phyloP scores from a whole-genome alignment of 305 asterid species.

The Rubia tinctorum region DNA sequence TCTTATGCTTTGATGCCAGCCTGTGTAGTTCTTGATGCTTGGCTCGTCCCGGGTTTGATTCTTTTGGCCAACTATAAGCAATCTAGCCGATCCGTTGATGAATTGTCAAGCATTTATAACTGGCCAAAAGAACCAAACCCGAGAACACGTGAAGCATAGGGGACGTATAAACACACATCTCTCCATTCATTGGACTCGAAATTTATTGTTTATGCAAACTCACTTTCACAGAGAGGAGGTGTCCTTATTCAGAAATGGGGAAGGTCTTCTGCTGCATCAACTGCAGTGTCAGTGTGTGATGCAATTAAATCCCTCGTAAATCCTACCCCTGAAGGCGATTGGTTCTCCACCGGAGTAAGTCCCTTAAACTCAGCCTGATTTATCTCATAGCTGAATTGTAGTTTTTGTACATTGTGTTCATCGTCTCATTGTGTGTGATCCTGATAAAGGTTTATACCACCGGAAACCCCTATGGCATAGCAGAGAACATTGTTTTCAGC shows the following conservation, averaged over 20 bases:
- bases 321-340: slow-evolving; percentile 93
- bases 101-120: no score
- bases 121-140: no score
- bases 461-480: slow-evolving; percentile 92
- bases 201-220: slow-evolving; percentile 8
- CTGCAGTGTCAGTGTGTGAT: slow-evolving; percentile 88
- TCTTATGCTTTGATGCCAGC: no score
- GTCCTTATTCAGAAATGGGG: slow-evolving; percentile 97
- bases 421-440: background rate
- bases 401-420: background rate
- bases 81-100: no score
- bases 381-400: background rate
- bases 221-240: slow-evolving; percentile 86
- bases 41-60: no score
- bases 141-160: background rate
- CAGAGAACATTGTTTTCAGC: slow-evolving; percentile 88
- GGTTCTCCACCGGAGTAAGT: slow-evolving; percentile 97
- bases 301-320: slow-evolving; percentile 90
- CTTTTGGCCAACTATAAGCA: no score
- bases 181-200: background rate
- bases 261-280: slow-evolving; percentile 98
- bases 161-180: no score
- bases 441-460: slow-evolving; percentile 59
- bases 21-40: no score
- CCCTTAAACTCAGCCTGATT: slow-evolving; percentile 11